Evolutionary conservation across 805 yeast genomes (phyloP).

Genomic region (Lachancea sp.): DNA sequence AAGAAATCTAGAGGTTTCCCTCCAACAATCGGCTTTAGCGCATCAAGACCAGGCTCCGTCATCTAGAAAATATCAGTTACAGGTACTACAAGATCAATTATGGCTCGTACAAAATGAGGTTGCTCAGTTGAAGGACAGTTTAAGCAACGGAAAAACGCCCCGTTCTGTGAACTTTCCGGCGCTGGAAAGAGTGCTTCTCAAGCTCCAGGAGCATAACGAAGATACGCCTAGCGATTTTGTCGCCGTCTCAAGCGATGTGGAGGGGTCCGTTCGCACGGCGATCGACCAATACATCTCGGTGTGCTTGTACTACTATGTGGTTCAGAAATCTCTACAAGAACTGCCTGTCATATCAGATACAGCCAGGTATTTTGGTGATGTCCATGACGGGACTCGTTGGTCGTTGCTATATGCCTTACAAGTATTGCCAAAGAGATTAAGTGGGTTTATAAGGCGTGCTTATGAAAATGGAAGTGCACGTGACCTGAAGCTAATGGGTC

Average conservation of each 20-base stretch:
- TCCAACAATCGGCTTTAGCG: constrained; percentile 10
- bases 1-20: constrained; percentile 10
- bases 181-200: constrained; percentile 5
- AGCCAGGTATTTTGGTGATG: constrained; percentile 16
- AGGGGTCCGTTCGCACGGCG: constrained; percentile 3
- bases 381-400: constrained; percentile 13
- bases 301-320: constrained; percentile 20
- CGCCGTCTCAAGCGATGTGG: constrained; percentile 2
- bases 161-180: neutral
- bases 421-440: constrained; percentile 10
- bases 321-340: constrained; percentile 14
- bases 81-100: constrained; percentile 15
- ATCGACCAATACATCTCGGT: constrained; percentile 15
- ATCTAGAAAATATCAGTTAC: constrained; percentile 6
- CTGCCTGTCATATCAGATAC: constrained; percentile 20
- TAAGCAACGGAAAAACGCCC: constrained; percentile 2
- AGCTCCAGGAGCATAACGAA: constrained; percentile 7
- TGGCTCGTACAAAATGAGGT: constrained; percentile 9
- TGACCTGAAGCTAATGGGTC: neutral
- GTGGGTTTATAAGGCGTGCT: neutral
- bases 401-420: constrained; percentile 22
- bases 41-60: constrained; percentile 1
- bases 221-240: constrained; percentile 6
- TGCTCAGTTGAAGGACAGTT: neutral
- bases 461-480: neutral